Evolutionary conservation across 2,329 filamentous ascomycete species (phyloP).

Genomic region (Talaromyces sp.): DNA sequence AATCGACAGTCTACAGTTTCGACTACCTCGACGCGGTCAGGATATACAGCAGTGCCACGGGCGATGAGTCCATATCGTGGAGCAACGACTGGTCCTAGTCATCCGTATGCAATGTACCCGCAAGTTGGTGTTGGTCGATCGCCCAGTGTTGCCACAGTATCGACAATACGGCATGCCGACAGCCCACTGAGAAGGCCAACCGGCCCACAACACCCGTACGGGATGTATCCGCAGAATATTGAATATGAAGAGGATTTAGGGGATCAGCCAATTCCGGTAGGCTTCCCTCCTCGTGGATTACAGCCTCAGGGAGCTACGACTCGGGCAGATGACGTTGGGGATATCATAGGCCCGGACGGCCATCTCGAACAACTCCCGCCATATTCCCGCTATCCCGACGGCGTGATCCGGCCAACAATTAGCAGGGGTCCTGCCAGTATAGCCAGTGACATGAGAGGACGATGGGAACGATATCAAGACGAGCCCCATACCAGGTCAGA

Average conservation of each 20-base stretch:
- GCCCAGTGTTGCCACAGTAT: constrained; percentile 67
- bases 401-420: constrained; percentile 57
- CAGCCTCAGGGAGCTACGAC: constrained; percentile 66
- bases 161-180: constrained; percentile 60
- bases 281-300: constrained; percentile 64
- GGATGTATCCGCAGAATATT: constrained; percentile 79
- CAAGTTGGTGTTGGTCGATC: constrained; percentile 61
- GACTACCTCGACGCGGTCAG: constrained; percentile 31
- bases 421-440: constrained; percentile 41
- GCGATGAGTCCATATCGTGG: constrained; percentile 65
- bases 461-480: constrained; percentile 29
- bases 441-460: constrained; percentile 20
- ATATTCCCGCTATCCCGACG: constrained; percentile 84
- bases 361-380: constrained; percentile 89
- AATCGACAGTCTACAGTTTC: constrained; percentile 30
- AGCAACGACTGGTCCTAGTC: constrained; percentile 65
- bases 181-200: constrained; percentile 59
- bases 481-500: constrained; percentile 31
- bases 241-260: constrained; percentile 55
- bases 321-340: constrained; percentile 66
- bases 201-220: constrained; percentile 79
- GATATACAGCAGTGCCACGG: constrained; percentile 45
- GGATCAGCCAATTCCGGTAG: constrained; percentile 58
- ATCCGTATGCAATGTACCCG: constrained; percentile 81
- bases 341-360: constrained; percentile 81